These are phyloP conservation scores for Leptomonas seymouri DNA, from an alignment of 208 protist species.

Conservation along the genomic window DNA sequence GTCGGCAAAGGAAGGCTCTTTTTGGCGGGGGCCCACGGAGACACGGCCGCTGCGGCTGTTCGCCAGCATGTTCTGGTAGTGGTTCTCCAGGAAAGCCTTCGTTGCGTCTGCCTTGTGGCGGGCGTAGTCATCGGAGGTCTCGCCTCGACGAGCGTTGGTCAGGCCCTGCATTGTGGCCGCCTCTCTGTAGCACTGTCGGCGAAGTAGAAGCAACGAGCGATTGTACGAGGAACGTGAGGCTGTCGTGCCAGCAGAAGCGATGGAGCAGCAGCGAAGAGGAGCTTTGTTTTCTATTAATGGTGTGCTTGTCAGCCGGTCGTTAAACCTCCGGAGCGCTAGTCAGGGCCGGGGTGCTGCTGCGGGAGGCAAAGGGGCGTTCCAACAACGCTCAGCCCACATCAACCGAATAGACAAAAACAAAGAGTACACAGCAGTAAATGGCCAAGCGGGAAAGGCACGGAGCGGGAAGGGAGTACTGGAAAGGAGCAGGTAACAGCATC, in stretches of 20 bases:
- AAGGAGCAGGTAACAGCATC: no score
- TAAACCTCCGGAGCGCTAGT: no score
- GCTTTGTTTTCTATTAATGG: not conserved
- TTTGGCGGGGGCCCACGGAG: slow-evolving; percentile 68
- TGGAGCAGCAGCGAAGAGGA: not conserved
- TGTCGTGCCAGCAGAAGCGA: not conserved
- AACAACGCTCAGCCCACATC: no score
- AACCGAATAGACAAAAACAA: slow-evolving; percentile 4
- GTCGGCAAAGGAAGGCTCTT: slow-evolving; percentile 71
- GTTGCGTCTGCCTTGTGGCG: slow-evolving; percentile 88
- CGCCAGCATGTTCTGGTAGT: slow-evolving; percentile 77
- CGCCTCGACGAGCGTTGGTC: slow-evolving; percentile 41
- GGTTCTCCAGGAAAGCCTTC: slow-evolving; percentile 86
- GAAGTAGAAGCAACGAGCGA: slow-evolving; percentile 2
- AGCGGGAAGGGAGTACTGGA: no score
- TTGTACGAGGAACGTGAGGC: not conserved
- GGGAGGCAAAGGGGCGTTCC: no score
- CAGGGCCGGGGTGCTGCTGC: no score
- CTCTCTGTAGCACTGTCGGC: not conserved
- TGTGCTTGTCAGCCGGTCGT: no score
- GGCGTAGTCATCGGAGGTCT: slow-evolving; percentile 72
- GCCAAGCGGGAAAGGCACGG: no score
- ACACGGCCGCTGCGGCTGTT: slow-evolving; percentile 56
- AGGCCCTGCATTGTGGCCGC: slow-evolving; percentile 30
- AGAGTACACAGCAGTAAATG: slow-evolving; percentile 9